phyloP scores from a whole-genome alignment of 306 rosid genomes.

The Begonia masoniana region DNA sequence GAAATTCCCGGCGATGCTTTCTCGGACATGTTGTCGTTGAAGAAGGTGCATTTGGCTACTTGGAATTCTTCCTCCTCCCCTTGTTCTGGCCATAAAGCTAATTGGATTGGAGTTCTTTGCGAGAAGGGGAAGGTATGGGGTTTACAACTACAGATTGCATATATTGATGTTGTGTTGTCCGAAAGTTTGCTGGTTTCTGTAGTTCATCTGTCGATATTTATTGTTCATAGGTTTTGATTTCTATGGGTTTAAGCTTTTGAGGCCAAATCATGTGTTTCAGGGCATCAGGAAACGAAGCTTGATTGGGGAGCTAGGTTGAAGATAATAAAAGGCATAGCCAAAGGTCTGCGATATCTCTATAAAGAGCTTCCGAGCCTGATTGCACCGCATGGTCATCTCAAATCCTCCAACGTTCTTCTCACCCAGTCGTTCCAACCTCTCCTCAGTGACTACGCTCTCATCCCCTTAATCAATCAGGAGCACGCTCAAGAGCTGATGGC shows the following conservation, averaged over 20 bases:
- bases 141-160: conserved; percentile 44
- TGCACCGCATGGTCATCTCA: conserved; percentile 80
- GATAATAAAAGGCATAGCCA: conserved; percentile 65
- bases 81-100: conserved; percentile 17
- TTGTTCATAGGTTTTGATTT: too few species aligned
- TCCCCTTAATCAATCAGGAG: conserved; percentile 71
- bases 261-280: too few species aligned
- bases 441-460: conserved; percentile 61
- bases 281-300: conserved; percentile 22
- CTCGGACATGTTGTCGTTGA: conserved; percentile 37
- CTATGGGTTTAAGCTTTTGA: too few species aligned
- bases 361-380: conserved; percentile 58
- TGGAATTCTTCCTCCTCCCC: conserved; percentile 37
- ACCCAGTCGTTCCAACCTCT: conserved; percentile 47
- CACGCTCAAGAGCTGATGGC: conserved; percentile 55
- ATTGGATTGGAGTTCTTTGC: conserved; percentile 55
- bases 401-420: conserved; percentile 75
- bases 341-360: conserved; percentile 55
- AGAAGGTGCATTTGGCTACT: conserved; percentile 42
- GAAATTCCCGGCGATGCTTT: conserved; percentile 29
- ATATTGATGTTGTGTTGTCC: too few species aligned
- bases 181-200: too few species aligned
- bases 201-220: too few species aligned
- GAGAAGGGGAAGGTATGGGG: conserved; percentile 36
- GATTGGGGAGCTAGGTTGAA: conserved; percentile 73